Conservation (phyloP, 768 basidiomycete genomes). For the Boletus barrowsii region DNA sequence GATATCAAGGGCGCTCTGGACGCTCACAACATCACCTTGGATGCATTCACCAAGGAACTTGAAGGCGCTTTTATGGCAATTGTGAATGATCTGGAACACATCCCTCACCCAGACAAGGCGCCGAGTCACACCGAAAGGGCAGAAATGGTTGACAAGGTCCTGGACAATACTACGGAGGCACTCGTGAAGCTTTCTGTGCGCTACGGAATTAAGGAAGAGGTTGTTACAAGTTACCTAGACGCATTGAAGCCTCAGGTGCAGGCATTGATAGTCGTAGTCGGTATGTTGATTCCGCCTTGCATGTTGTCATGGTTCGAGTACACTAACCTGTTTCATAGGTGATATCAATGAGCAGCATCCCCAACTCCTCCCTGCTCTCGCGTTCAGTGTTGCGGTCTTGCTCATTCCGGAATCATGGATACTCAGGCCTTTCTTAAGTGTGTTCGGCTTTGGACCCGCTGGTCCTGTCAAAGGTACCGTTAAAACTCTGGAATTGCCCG, state of each 20-base stretch:
- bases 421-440: conserved; percentile 5
- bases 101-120: neutral
- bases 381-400: neutral
- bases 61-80: conserved; percentile 6
- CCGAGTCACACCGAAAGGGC: conserved; percentile 3
- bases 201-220: conserved; percentile 1
- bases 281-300: neutral
- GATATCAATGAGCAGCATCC: conserved; percentile 19
- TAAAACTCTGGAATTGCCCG: too few species aligned
- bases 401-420: conserved; percentile 17
- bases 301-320: neutral
- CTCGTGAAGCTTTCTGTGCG: neutral
- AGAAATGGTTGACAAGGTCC: conserved; percentile 3
- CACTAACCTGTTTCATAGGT: neutral
- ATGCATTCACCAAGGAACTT: conserved; percentile 5
- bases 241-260: conserved; percentile 3
- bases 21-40: conserved; percentile 3
- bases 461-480: conserved; percentile 14
- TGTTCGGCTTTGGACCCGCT: conserved; percentile 15
- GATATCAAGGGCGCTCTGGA: conserved; percentile 6
- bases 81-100: neutral
- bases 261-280: conserved; percentile 1
- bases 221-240: neutral
- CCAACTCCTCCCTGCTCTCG: neutral
- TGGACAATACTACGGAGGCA: neutral